These are phyloP conservation scores for Hanseniaspora mollemarum DNA, from an alignment of 805 yeast genomes.

Conservation along the genomic window DNA sequence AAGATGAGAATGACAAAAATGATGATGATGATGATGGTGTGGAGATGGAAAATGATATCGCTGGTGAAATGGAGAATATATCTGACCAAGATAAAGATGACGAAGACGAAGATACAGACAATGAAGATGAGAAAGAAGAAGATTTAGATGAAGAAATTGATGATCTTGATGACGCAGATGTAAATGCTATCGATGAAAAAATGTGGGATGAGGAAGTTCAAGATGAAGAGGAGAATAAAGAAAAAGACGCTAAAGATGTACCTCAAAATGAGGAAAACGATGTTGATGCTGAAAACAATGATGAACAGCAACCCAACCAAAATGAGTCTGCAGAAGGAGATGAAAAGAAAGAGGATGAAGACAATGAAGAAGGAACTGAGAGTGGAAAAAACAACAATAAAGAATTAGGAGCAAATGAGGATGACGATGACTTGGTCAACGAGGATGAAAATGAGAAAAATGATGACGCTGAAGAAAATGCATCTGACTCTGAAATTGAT, in stretches of 20 bases:
- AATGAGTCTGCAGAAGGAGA: slow-evolving; percentile 62
- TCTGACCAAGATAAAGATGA: slow-evolving; percentile 54
- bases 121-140: slow-evolving; percentile 39
- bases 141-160: slow-evolving; percentile 54
- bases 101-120: slow-evolving; percentile 38
- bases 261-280: slow-evolving; percentile 44
- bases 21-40: slow-evolving; percentile 68
- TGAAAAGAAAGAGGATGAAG: slow-evolving; percentile 35
- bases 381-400: slow-evolving; percentile 28
- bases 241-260: slow-evolving; percentile 53
- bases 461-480: slow-evolving; percentile 40
- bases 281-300: slow-evolving; percentile 71
- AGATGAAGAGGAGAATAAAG: slow-evolving; percentile 64
- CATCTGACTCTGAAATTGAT: slow-evolving; percentile 47
- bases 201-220: slow-evolving; percentile 80
- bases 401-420: slow-evolving; percentile 14
- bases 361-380: slow-evolving; percentile 32
- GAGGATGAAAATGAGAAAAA: slow-evolving; percentile 31
- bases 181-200: slow-evolving; percentile 57
- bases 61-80: slow-evolving; percentile 75
- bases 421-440: slow-evolving; percentile 28
- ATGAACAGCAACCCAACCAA: slow-evolving; percentile 66
- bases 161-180: slow-evolving; percentile 74
- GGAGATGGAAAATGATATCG: slow-evolving; percentile 94
- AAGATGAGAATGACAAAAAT: slow-evolving; percentile 47